Base-by-base conservation (phyloP, 768 basidiomycete species). In the Russula griseocarnosa region DNA sequence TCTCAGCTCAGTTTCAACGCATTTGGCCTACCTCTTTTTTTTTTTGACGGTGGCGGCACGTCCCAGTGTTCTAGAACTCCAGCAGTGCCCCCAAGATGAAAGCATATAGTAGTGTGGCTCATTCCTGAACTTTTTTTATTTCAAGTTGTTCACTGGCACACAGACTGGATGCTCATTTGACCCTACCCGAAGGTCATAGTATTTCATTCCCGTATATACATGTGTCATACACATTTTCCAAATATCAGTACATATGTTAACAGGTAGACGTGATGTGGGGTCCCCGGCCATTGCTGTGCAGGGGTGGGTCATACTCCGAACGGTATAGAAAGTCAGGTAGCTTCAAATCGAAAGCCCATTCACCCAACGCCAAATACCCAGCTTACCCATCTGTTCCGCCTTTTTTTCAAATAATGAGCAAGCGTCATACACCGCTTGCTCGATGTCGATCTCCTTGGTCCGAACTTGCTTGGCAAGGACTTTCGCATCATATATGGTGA, bases 401-500 rank as follows among this genome's bases (percentile, higher is more conserved):
- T 16, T 51, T 6, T 1, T 14, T 40, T 5, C 42, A 20, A 60
- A 53, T 20, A 7, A 40, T 1, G 3, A 18, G 6, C 8, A 8
- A 32, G 53, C 52, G 4, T 30, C 34, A 18, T 8, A 6, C 2
- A 2, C 34, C 3, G 46, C 44, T 11, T 18, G 26, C 30, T 22
- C 53, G 16, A 55, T 4, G 16, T 20, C 44, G 13, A 59, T 46
- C 36, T 66, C 55, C 40, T 24, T 11, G 8, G 38, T 55, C 6
- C 59, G 34, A 20, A 64, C n/a, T 11, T 55, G 63, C 38, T 42
- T 55, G 46, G 32, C 28, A 26, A 60, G 38, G 2, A 1, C 7
- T 8, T 38, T 59, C 2, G 28, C 57, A 55, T 64, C 58, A 13
- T 55, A 64, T 16, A 64, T 64, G 14, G 4, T 40, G 13, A 24